phyloP scores from a whole-genome alignment of 225 moss, liverwort and hornwort species.

The Takakia lepidozioides region DNA sequence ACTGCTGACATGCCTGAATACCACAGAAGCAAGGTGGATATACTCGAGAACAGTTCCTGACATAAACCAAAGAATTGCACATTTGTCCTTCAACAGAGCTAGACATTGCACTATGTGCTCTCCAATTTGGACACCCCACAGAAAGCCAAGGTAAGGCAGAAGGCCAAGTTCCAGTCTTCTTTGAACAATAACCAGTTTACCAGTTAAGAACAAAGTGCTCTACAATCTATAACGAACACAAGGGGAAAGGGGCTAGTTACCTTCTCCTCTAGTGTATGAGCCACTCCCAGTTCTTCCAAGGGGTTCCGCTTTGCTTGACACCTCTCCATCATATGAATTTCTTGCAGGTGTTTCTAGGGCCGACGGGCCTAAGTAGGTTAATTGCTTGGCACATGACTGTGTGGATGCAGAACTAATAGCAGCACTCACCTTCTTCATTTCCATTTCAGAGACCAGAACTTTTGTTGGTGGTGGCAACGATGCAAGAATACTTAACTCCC shows the following conservation, averaged over 20 bases:
- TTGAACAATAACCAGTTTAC: background rate
- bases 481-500: slow-evolving; percentile 22
- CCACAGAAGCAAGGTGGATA: too few species aligned
- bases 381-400: slow-evolving; percentile 7
- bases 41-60: too few species aligned
- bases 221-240: background rate
- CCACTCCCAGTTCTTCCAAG: slow-evolving; percentile 3
- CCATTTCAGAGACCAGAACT: slow-evolving; percentile 17
- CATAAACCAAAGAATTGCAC: too few species aligned
- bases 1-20: too few species aligned
- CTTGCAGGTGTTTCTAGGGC: too few species aligned
- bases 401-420: slow-evolving; percentile 19
- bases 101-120: too few species aligned
- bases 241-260: background rate
- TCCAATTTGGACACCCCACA: too few species aligned
- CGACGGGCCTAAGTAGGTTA: slow-evolving; percentile 10
- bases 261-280: slow-evolving; percentile 9
- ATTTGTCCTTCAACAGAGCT: too few species aligned
- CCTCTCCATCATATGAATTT: background rate
- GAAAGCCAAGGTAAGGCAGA: too few species aligned
- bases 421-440: slow-evolving; percentile 33
- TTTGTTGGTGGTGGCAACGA: slow-evolving; percentile 18
- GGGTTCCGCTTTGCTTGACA: background rate
- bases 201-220: background rate
- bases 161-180: background rate